Evolutionary conservation across 371 early-diverging fungal genomes (phyloP).

Genomic region (Mucor ambiguus): DNA sequence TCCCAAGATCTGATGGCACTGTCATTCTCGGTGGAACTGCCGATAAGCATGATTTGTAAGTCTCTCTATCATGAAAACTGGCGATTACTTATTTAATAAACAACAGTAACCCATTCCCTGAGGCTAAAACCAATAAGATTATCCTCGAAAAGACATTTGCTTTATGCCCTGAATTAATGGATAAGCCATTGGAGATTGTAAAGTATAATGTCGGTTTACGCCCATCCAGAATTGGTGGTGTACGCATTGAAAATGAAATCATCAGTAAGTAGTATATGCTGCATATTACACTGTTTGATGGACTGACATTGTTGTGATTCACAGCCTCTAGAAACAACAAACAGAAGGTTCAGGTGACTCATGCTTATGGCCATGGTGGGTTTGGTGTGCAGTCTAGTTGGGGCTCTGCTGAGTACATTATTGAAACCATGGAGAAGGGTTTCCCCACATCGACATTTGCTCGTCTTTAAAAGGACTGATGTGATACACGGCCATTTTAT

Average conservation of each 20-base stretch:
- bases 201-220: slow-evolving; percentile 69
- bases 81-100: neutral
- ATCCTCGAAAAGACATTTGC: slow-evolving; percentile 23
- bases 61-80: neutral
- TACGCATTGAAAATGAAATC: slow-evolving; percentile 68
- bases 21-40: slow-evolving; percentile 80
- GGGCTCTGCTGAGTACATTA: slow-evolving; percentile 64
- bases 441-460: slow-evolving; percentile 2
- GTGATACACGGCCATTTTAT: neutral
- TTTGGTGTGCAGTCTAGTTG: slow-evolving; percentile 75
- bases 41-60: slow-evolving; percentile 65
- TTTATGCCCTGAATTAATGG: slow-evolving; percentile 38
- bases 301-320: neutral
- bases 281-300: neutral
- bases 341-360: slow-evolving; percentile 51
- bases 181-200: slow-evolving; percentile 55
- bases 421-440: slow-evolving; percentile 48
- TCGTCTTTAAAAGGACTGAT: neutral
- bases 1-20: slow-evolving; percentile 78
- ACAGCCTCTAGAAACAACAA: slow-evolving; percentile 2
- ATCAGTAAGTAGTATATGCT: slow-evolving; percentile 33
- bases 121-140: slow-evolving; percentile 19
- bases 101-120: slow-evolving; percentile 32
- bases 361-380: slow-evolving; percentile 86
- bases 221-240: slow-evolving; percentile 68